Percentiles rank a stretch among this genome's conserved stretches.
Conservation (phyloP, 805 yeast genomes). For the Kodamaea leandrae region DNA sequence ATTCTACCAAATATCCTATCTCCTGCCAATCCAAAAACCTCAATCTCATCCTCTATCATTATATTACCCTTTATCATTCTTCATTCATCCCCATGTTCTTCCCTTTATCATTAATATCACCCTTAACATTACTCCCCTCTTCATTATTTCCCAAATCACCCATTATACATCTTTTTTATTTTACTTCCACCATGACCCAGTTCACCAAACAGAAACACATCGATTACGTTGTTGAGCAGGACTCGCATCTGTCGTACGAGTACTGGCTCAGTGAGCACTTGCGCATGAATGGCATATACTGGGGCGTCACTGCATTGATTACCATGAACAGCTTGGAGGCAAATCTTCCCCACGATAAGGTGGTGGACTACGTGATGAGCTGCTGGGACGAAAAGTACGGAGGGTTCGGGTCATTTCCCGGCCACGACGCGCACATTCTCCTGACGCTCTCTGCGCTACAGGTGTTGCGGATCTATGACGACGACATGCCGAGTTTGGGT, state of each 20-base stretch:
- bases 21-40: too few species aligned
- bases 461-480: conserved; percentile 62
- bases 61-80: too few species aligned
- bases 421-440: conserved; percentile 84
- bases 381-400: conserved; percentile 63
- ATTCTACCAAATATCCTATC: too few species aligned
- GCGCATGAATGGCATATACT: conserved; percentile 86
- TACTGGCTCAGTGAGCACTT: conserved; percentile 91
- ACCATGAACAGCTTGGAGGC: conserved; percentile 48
- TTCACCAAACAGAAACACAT: conserved; percentile 29
- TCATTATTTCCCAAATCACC: too few species aligned
- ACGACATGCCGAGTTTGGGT: conserved; percentile 45
- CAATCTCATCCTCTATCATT: too few species aligned
- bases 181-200: not conserved
- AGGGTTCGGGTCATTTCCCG: conserved; percentile 88
- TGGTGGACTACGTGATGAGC: conserved; percentile 62
- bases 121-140: too few species aligned
- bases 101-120: too few species aligned
- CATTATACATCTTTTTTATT: not conserved
- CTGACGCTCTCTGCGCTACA: conserved; percentile 88
- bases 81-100: too few species aligned
- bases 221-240: conserved; percentile 34
- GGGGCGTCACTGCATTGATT: conserved; percentile 85
- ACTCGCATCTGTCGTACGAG: conserved; percentile 53
- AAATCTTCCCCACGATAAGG: conserved; percentile 58